Evolutionary conservation across 1,139 yeast species (phyloP).

Genomic region (Magnusiomyces tetraspermus): DNA sequence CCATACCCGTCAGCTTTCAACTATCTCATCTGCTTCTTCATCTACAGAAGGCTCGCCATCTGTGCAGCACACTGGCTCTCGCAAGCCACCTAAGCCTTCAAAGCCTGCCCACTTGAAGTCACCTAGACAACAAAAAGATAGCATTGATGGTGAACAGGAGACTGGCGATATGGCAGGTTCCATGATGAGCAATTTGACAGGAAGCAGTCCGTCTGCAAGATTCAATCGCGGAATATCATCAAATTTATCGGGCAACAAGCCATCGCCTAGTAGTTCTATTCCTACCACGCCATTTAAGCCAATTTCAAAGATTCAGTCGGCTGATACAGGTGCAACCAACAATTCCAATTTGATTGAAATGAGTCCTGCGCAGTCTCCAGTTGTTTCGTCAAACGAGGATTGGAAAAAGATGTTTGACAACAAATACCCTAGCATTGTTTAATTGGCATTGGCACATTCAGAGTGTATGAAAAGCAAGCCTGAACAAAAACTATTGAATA

Average conservation of each 20-base stretch:
- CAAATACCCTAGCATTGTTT: slow-evolving; percentile 27
- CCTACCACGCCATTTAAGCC: no score
- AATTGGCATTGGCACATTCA: no score
- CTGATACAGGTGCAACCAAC: not conserved
- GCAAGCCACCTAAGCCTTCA: slow-evolving; percentile 40
- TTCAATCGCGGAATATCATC: no score
- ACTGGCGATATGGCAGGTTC: no score
- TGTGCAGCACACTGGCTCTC: not conserved
- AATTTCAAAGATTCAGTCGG: not conserved
- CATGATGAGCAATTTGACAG: no score
- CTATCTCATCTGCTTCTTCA: slow-evolving; percentile 21
- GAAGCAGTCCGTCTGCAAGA: no score
- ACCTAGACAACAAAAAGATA: slow-evolving; percentile 15
- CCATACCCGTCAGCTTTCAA: slow-evolving; percentile 22
- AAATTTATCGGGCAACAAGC: no score
- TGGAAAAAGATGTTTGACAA: slow-evolving; percentile 27
- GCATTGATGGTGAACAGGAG: not conserved
- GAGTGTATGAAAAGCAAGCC: no score
- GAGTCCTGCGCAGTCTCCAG: slow-evolving; percentile 5
- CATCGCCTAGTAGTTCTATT: no score
- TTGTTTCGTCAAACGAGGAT: slow-evolving; percentile 17
- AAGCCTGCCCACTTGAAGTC: slow-evolving; percentile 48
- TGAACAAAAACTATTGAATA: no score
- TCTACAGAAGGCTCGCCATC: slow-evolving; percentile 5
- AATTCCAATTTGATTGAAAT: slow-evolving; percentile 4